Evolutionary conservation across 805 yeast species (phyloP), one percentile per base, ranked within the genome.

Genomic region (Danielia oregonensis): DNA sequence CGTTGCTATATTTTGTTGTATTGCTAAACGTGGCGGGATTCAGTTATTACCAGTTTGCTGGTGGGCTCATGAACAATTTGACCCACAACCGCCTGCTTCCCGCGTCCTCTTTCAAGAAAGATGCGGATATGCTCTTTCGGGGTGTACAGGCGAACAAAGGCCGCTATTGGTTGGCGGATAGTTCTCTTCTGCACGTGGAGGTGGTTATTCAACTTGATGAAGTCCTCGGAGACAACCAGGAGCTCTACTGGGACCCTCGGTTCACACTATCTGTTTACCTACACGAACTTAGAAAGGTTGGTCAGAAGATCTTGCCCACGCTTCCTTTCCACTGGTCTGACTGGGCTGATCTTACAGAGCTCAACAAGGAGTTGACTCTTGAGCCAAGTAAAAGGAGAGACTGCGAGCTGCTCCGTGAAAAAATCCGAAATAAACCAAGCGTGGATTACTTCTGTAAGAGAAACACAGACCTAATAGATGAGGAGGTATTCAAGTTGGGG

Each of bases 281-380:
- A 24, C 57, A 69, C 39, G 59, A 71, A 37, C 21, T 45, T 22
- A 44, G 26, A 25, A 25, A 14, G 21, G 33, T 15, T 35, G 38
- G 6, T 29, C 38, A 4, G 15, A 21, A 17, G 26, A n/a, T n/a
- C n/a, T n/a, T n/a, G 19, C 24, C 29, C 12, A 44, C 17, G 36
- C 38, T 46, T 2, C 43, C 76, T 0, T 75, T 76, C 54, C 74
- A 74, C 44, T 76, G 80, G 81, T 63, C 61, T 37, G 81, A 76
- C 49, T 75, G 79, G 72, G 63, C 65, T 3, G 78, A 74, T 38
- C 57, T 74, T 55, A 61, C 72, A 1, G 38, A 45, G 10, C 49
- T 74, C 28, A 68, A 73, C 40, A n/a, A n/a, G n/a, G n/a, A n/a
- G n/a, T n/a, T n/a, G n/a, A n/a, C n/a, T n/a, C n/a, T n/a, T n/a